Percentiles rank a stretch among this genome's conserved stretches.
Evolutionary conservation across 108 stramenopile species (phyloP).

Genomic region (Licmophora abbreviata): DNA sequence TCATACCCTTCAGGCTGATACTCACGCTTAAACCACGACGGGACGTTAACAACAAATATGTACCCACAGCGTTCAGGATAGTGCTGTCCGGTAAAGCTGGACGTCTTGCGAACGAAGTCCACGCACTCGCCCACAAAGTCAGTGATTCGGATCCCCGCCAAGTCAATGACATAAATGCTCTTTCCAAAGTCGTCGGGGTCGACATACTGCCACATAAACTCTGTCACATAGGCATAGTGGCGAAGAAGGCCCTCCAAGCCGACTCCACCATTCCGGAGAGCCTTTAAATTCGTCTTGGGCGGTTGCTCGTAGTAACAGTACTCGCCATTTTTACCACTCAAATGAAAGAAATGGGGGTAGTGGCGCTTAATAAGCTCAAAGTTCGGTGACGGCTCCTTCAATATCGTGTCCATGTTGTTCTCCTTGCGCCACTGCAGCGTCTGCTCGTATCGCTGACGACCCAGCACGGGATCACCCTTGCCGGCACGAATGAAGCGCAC

Average conservation of each 20-base stretch:
- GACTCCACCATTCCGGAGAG: slow-evolving; percentile 37
- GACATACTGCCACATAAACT: slow-evolving; percentile 65
- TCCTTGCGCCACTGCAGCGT: slow-evolving; percentile 64
- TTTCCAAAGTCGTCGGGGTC: slow-evolving; percentile 42
- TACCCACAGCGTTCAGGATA: slow-evolving; percentile 69
- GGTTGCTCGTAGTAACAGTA: slow-evolving; percentile 65
- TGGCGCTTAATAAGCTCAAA: slow-evolving; percentile 51
- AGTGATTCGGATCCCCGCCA: slow-evolving; percentile 56
- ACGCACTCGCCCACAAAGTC: slow-evolving; percentile 75
- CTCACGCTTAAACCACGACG: slow-evolving; percentile 27
- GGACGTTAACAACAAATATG: slow-evolving; percentile 50
- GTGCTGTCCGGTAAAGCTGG: slow-evolving; percentile 45
- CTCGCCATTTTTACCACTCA: slow-evolving; percentile 41
- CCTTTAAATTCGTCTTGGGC: slow-evolving; percentile 53
- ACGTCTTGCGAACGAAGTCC: slow-evolving; percentile 53
- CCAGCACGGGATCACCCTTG: slow-evolving; percentile 51
- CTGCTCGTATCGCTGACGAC: slow-evolving; percentile 38
- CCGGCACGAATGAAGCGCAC: slow-evolving; percentile 64
- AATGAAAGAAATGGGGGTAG: slow-evolving; percentile 67
- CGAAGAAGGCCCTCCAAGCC: slow-evolving; percentile 35
- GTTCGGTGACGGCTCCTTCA: slow-evolving; percentile 39
- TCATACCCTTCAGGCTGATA: slow-evolving; percentile 1
- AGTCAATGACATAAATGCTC: slow-evolving; percentile 60
- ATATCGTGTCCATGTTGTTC: slow-evolving; percentile 46
- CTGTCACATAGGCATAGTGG: slow-evolving; percentile 67